A percentile compares a stretch with the other conserved stretches of the same genome.
Evolutionary conservation across 176 grass and related monocot genomes (phyloP).

Genomic region (Eragrostis curvula): DNA sequence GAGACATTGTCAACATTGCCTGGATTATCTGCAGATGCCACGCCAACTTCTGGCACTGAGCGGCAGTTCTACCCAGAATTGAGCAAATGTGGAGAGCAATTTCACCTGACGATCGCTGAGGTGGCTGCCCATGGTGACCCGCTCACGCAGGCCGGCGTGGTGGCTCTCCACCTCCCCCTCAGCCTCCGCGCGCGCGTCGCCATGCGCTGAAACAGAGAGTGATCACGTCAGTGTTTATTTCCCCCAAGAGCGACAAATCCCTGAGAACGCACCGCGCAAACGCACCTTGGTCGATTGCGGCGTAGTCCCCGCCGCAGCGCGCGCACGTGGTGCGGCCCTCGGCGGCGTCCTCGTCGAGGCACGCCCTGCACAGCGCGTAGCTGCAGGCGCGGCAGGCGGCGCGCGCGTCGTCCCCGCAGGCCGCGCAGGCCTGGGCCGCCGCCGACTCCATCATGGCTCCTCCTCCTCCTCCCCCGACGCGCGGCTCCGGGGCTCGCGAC

Average conservation of each 20-base stretch:
- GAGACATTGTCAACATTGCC: constrained; percentile 7
- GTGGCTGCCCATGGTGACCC: constrained; percentile 54
- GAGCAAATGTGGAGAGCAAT: not conserved
- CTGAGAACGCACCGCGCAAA: not conserved
- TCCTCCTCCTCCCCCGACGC: constrained; percentile 12
- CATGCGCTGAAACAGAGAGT: constrained; percentile 36
- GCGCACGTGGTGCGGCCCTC: constrained; percentile 70
- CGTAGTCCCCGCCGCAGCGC: constrained; percentile 76
- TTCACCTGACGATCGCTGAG: constrained; percentile 69
- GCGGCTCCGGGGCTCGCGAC: constrained; percentile 2
- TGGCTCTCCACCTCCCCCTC: constrained; percentile 43
- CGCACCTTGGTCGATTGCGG: constrained; percentile 43
- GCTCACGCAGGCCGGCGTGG: constrained; percentile 52
- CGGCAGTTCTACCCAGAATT: not conserved
- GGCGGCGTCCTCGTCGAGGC: constrained; percentile 80
- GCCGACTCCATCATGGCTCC: constrained; percentile 58
- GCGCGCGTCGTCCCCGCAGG: constrained; percentile 80
- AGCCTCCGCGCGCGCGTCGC: constrained; percentile 18
- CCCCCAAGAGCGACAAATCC: not conserved
- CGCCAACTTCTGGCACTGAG: not conserved
- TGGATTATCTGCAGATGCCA: not conserved
- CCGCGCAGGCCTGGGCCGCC: constrained; percentile 55
- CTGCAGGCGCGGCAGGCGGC: constrained; percentile 81
- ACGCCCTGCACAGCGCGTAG: constrained; percentile 83
- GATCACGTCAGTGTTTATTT: not conserved